Conservation (phyloP, 192 early-diverging fungal genomes). For the Coemansia javaensis region DNA sequence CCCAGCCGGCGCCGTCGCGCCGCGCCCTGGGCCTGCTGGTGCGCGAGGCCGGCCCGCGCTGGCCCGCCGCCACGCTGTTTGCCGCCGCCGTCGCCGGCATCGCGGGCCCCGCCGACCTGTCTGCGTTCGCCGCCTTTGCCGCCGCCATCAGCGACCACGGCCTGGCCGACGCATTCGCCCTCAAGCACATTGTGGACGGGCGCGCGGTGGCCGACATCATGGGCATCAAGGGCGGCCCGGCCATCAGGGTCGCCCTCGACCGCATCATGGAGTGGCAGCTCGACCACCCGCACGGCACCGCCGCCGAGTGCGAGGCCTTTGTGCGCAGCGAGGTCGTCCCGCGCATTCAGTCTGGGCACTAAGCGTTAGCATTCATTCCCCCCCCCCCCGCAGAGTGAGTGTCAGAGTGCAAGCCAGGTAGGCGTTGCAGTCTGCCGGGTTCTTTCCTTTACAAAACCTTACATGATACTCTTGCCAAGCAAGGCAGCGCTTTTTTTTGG, state of each 20-base stretch:
- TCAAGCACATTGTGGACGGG: slow-evolving; percentile 56
- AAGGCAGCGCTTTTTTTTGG: too few species aligned
- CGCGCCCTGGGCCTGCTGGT: slow-evolving; percentile 57
- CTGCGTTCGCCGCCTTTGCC: slow-evolving; percentile 25
- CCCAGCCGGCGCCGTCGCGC: slow-evolving; percentile 7
- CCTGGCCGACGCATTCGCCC: slow-evolving; percentile 17
- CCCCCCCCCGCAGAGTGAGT: too few species aligned
- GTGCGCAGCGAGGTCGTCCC: slow-evolving; percentile 22
- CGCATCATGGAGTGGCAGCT: slow-evolving; percentile 83
- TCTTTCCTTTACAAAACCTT: too few species aligned
- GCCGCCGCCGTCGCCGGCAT: slow-evolving; percentile 47
- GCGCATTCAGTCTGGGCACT: background rate
- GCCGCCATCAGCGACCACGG: slow-evolving; percentile 4
- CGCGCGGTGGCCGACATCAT: slow-evolving; percentile 58
- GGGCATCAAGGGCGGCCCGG: slow-evolving; percentile 69
- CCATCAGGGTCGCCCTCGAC: slow-evolving; percentile 58
- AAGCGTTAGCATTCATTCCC: too few species aligned
- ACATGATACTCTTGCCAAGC: too few species aligned
- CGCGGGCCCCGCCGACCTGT: too few species aligned
- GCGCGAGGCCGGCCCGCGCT: slow-evolving; percentile 54
- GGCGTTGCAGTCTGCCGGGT: too few species aligned
- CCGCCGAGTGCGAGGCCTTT: slow-evolving; percentile 58
- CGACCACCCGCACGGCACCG: slow-evolving; percentile 56
- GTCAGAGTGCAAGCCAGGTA: too few species aligned
- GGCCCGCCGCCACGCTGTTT: slow-evolving; percentile 53